phyloP scores from a whole-genome alignment of 208 protist genomes.

The Dictyostelium gargantuum region DNA sequence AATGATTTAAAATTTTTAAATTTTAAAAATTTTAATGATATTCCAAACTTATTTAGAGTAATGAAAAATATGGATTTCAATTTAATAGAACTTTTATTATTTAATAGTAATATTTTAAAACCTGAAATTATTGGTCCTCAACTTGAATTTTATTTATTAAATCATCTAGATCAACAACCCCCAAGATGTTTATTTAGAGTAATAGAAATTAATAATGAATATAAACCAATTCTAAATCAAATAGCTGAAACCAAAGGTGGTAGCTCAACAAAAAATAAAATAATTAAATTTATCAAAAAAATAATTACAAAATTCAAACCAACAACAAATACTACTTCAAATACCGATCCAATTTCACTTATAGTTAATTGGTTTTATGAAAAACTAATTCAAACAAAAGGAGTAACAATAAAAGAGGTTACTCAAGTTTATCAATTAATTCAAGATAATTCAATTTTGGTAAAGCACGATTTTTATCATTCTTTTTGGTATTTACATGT shows the following conservation, averaged over 20 bases:
- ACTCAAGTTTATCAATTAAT: not conserved
- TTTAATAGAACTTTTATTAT: not conserved
- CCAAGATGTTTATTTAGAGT: not conserved
- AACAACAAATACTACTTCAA: not conserved
- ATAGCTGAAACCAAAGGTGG: too few species aligned
- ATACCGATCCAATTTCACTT: rapidly evolving
- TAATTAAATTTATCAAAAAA: not conserved
- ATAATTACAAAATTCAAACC: not conserved
- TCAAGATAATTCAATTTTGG: not conserved
- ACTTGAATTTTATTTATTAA: too few species aligned
- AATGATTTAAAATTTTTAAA: not conserved
- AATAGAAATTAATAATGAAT: not conserved
- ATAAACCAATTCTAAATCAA: too few species aligned
- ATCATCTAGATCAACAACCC: too few species aligned
- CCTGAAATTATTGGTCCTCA: too few species aligned
- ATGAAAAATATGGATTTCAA: not conserved
- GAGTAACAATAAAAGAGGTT: not conserved
- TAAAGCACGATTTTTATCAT: not conserved
- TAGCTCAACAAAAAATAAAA: too few species aligned
- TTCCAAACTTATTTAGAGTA: not conserved
- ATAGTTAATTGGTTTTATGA: not conserved
- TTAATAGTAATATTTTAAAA: too few species aligned
- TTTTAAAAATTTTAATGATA: too few species aligned
- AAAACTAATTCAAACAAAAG: not conserved
- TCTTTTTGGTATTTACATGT: not conserved